Percentiles rank a stretch among this genome's conserved stretches.
Conservation (phyloP, 345 rosid species). For the Syzygium jambos region DNA sequence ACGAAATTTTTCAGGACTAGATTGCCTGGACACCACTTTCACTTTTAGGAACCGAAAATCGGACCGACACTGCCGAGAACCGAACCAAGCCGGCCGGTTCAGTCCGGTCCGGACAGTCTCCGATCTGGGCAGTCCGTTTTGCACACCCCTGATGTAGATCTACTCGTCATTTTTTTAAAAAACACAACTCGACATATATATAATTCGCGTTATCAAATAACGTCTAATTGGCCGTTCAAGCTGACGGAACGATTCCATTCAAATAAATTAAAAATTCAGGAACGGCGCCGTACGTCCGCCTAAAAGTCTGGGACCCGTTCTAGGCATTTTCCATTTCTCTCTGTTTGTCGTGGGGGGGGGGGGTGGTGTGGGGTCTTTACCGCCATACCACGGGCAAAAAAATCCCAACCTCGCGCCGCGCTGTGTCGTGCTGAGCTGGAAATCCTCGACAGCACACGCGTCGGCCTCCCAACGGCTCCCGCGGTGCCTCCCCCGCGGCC, state of each 20-base stretch:
- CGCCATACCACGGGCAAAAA: neutral
- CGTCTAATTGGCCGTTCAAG: too few species aligned
- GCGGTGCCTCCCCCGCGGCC: neutral
- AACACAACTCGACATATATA: too few species aligned
- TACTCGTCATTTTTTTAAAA: too few species aligned
- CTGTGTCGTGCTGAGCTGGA: neutral
- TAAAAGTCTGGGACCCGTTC: too few species aligned
- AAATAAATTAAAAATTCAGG: neutral
- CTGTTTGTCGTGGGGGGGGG: neutral
- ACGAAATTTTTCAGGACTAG: rapidly evolving
- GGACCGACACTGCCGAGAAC: rapidly evolving
- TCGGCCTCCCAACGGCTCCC: neutral
- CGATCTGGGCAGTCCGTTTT: rapidly evolving
- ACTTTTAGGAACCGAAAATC: rapidly evolving
- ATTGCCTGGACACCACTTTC: rapidly evolving
- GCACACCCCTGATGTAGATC: rapidly evolving
- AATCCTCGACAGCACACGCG: neutral
- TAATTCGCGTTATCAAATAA: too few species aligned
- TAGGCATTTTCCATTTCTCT: neutral
- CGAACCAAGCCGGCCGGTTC: rapidly evolving
- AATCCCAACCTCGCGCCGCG: neutral
- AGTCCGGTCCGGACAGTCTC: rapidly evolving
- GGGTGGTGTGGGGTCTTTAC: neutral
- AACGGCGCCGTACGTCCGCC: neutral
- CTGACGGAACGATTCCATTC: too few species aligned